A percentile compares a stretch with the other conserved stretches of the same genome.
Evolutionary conservation across 495 filamentous ascomycete species (phyloP).

Genomic region (Xylaria castorea): DNA sequence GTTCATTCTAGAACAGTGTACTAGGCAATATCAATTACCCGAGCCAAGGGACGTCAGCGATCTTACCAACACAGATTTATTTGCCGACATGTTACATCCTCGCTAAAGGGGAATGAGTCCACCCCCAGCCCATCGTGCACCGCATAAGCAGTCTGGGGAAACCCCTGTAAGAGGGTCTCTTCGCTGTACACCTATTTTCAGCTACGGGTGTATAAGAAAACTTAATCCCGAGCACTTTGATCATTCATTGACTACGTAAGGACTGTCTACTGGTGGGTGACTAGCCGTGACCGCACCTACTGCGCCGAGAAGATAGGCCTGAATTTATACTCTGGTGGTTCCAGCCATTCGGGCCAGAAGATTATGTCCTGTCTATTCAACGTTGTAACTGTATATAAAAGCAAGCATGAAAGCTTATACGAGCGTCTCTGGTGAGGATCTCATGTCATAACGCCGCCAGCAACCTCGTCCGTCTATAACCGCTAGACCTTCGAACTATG

Average conservation of each 20-base stretch:
- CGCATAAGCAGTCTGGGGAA: conserved; percentile 11
- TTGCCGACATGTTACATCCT: conserved; percentile 9
- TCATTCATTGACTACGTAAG: neutral
- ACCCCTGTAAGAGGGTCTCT: neutral
- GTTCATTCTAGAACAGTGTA: conserved; percentile 4
- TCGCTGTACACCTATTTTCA: neutral
- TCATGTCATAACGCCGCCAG: conserved; percentile 11
- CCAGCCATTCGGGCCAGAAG: neutral
- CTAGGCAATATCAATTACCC: neutral
- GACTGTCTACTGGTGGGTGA: neutral
- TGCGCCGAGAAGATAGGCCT: neutral
- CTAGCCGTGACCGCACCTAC: neutral
- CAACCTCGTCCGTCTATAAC: conserved; percentile 10
- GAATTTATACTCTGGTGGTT: neutral
- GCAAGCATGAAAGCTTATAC: neutral
- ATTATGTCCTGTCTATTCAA: neutral
- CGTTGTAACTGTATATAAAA: neutral
- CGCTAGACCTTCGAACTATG: neutral
- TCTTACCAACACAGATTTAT: neutral
- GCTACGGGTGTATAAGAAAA: neutral
- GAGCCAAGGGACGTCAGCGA: neutral
- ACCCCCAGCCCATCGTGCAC: conserved; percentile 12
- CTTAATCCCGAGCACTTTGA: neutral
- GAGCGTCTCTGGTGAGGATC: neutral
- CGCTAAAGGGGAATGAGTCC: neutral